Evolutionary conservation across 139 green algal species (phyloP), one percentile per base, ranked within the genome.

Genomic region (Pleodorina starrii): DNA sequence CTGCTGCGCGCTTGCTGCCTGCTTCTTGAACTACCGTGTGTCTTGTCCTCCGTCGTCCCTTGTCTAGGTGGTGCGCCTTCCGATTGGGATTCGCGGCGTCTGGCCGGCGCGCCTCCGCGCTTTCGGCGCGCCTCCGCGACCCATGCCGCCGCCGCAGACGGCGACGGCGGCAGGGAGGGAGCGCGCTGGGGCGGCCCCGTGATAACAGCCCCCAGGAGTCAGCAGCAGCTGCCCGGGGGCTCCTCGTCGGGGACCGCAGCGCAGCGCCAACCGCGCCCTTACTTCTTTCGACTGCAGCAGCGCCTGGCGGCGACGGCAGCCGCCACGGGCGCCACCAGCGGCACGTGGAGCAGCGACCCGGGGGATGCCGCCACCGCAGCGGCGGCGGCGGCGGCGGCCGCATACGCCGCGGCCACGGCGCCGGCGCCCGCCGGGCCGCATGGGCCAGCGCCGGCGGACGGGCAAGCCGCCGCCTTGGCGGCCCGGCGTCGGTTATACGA

Each of bases 211-310:
- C 63, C n/a, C 35, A 73, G 42, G 40, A 35, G 44, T 7, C 76
- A 50, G 16, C 54, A 54, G 54, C 36, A n/a, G n/a, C n/a, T n/a
- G n/a, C n/a, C n/a, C n/a, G n/a, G n/a, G n/a, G n/a, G n/a, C n/a
- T n/a, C n/a, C n/a, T n/a, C n/a, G n/a, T n/a, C 35, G n/a, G 51
- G 29, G 57, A 36, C 51, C 40, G 36, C 78, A 38, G 36, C 72
- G 48, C 79, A n/a, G 59, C 79, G 11, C 9, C 57, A 86, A 38
- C 79, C 79, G 9, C 79, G 79, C 1, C 81, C 81, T 3, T 87
- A 87, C 60, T 87, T 78, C 81, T 87, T 87, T 42, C 16, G 81
- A 5, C n/a, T 87, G 7, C 81, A 87, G 32, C 81, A 87, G 42
- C 81, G 81, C 1, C 60, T 87, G 23, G 63, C 63, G 23, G 81